A percentile compares a stretch with the other conserved stretches of the same genome.
These are phyloP conservation scores for Stagonosporopsis vannaccii DNA, from an alignment of 2,329 filamentous ascomycete genomes.

Conservation along the genomic window DNA sequence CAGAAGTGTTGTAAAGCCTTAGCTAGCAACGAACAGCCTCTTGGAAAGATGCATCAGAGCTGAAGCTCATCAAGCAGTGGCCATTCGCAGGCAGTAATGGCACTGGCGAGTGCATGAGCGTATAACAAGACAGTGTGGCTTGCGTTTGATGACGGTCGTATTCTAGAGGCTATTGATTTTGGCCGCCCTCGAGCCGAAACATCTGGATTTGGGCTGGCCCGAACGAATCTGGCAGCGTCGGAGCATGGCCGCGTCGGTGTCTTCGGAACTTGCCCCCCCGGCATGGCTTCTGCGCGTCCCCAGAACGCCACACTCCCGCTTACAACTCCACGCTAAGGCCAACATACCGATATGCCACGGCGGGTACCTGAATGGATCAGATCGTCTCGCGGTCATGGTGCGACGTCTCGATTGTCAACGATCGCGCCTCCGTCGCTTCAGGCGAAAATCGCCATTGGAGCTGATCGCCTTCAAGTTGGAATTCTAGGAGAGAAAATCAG, in stretches of 20 bases:
- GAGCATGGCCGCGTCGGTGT: conserved; percentile 4
- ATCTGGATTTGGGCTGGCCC: conserved; percentile 6
- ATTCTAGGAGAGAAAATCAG: not conserved
- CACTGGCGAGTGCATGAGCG: conserved; percentile 1
- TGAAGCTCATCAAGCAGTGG: not conserved
- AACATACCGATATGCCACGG: conserved; percentile 2
- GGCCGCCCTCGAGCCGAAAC: conserved; percentile 11
- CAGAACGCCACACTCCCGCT: conserved; percentile 16
- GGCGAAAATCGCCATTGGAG: not conserved
- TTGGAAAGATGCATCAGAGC: not conserved
- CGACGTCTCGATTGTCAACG: not conserved
- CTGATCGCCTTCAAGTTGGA: not conserved
- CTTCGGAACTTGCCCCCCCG: conserved; percentile 5
- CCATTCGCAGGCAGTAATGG: not conserved
- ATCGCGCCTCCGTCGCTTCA: not conserved
- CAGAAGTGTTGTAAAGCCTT: not conserved
- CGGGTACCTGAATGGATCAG: conserved; percentile 13
- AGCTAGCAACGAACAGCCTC: not conserved
- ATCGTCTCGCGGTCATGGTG: not conserved
- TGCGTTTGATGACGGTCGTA: conserved; percentile 16
- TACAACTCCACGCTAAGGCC: conserved; percentile 3
- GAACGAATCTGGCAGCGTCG: conserved; percentile 11
- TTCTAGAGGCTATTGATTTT: conserved; percentile 15
- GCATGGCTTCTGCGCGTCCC: conserved; percentile 8
- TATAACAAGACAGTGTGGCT: conserved; percentile 5